Evolutionary conservation across 805 yeast genomes (phyloP).

Genomic region (Sugiyamaella qingdaonensis): DNA sequence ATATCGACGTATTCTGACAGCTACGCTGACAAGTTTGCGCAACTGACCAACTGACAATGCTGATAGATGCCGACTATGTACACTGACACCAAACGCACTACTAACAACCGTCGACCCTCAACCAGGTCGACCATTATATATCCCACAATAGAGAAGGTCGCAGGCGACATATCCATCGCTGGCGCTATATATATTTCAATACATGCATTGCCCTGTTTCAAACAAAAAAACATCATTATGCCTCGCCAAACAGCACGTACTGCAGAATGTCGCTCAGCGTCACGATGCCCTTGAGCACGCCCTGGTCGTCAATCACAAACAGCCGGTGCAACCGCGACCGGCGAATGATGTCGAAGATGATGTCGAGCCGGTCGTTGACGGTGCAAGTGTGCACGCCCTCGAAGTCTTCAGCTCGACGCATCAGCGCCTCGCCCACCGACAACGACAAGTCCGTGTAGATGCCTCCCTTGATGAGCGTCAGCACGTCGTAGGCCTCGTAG

Average conservation of each 20-base stretch:
- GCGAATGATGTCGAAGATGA: constrained; percentile 89
- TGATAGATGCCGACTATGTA: too few species aligned
- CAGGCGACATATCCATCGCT: background rate
- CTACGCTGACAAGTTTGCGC: too few species aligned
- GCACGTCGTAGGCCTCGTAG: constrained; percentile 92
- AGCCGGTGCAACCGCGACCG: constrained; percentile 87
- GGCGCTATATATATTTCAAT: background rate
- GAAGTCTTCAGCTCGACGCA: constrained; percentile 91
- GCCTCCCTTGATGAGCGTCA: constrained; percentile 90
- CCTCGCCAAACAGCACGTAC: constrained; percentile 67
- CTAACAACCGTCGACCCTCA: too few species aligned
- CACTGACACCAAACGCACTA: too few species aligned
- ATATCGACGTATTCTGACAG: too few species aligned
- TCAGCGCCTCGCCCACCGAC: constrained; percentile 91
- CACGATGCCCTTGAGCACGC: constrained; percentile 74
- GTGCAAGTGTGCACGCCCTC: constrained; percentile 98
- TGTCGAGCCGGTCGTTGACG: constrained; percentile 74
- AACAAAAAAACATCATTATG: background rate
- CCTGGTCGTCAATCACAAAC: constrained; percentile 84
- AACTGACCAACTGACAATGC: too few species aligned
- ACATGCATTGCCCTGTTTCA: too few species aligned
- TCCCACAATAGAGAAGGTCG: background rate
- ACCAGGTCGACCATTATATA: too few species aligned
- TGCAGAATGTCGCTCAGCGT: constrained; percentile 86
- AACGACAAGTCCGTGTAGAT: constrained; percentile 84